phyloP scores from a whole-genome alignment of 768 basidiomycete genomes.

The Xerocomus potaroensis region DNA sequence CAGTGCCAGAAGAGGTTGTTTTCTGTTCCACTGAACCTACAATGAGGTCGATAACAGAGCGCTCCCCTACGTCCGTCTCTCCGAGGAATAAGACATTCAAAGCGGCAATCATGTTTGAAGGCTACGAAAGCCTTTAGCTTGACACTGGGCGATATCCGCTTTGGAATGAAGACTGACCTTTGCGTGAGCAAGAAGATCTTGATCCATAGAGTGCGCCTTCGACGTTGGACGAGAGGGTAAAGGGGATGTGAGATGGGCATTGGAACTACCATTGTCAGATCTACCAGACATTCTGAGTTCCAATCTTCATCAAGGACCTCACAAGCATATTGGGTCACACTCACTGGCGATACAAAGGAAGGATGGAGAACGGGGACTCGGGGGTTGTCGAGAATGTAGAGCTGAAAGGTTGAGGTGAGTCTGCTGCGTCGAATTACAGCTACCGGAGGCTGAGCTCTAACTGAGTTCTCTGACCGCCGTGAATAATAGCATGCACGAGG shows the following conservation, averaged over 20 bases:
- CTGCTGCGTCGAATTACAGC: conserved; percentile 3
- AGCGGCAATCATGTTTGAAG: not conserved
- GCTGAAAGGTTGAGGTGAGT: not conserved
- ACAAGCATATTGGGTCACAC: not conserved
- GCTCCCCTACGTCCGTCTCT: conserved; percentile 16
- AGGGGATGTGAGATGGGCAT: conserved; percentile 5
- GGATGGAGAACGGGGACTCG: too few relatives aligned
- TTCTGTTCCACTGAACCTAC: conserved; percentile 8
- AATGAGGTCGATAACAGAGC: conserved; percentile 19
- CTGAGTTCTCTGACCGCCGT: not conserved
- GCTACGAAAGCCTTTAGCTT: too few relatives aligned
- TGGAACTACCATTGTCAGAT: conserved; percentile 11
- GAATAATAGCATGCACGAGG: conserved; percentile 17
- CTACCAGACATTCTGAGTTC: conserved; percentile 15
- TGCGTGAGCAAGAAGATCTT: not conserved
- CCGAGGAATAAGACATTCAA: conserved; percentile 21
- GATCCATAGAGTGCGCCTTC: conserved; percentile 10
- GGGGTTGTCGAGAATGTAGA: not conserved
- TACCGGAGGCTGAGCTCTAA: not conserved
- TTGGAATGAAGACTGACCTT: conserved; percentile 12
- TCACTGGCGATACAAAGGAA: too few relatives aligned
- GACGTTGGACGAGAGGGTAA: conserved; percentile 12
- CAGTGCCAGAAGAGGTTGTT: not conserved
- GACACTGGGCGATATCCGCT: too few relatives aligned
- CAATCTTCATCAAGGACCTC: not conserved